These are phyloP conservation scores for Colletotrichum tropicale DNA, from an alignment of 2,329 filamentous ascomycete species.

Conservation along the genomic window DNA sequence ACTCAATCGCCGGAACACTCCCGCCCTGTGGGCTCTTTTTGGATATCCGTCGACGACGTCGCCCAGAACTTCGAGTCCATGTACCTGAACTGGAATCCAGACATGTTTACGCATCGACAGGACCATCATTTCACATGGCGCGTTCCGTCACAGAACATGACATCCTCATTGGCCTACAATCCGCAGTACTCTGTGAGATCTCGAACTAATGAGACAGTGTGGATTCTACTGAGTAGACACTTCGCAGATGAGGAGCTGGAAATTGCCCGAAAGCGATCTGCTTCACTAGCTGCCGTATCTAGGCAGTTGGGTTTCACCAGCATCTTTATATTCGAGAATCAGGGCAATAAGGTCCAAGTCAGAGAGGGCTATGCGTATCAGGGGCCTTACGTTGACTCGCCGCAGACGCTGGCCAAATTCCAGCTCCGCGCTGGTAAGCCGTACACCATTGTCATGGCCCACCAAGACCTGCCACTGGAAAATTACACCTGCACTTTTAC, in stretches of 20 bases:
- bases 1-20: conserved; percentile 22
- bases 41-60: conserved; percentile 89
- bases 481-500: conserved; percentile 88
- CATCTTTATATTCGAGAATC: conserved; percentile 77
- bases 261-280: conserved; percentile 51
- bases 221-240: conserved; percentile 87
- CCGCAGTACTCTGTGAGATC: conserved; percentile 75
- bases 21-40: conserved; percentile 75
- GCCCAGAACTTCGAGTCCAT: conserved; percentile 93
- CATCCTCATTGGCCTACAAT: conserved; percentile 65
- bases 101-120: conserved; percentile 79
- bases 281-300: conserved; percentile 48
- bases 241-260: conserved; percentile 73
- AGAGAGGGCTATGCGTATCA: conserved; percentile 74
- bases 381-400: conserved; percentile 90
- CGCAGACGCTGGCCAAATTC: conserved; percentile 84
- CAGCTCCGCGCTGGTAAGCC: conserved; percentile 38
- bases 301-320: conserved; percentile 81
- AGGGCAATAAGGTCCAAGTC: conserved; percentile 75
- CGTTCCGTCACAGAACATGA: conserved; percentile 53
- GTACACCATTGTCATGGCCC: conserved; percentile 72
- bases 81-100: conserved; percentile 97
- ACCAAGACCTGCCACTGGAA: conserved; percentile 76
- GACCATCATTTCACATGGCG: conserved; percentile 93
- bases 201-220: conserved; percentile 66